Evolutionary conservation across 495 filamentous ascomycete species (phyloP), one percentile per base, ranked within the genome.

Genomic region (Bryoglossum gracile): DNA sequence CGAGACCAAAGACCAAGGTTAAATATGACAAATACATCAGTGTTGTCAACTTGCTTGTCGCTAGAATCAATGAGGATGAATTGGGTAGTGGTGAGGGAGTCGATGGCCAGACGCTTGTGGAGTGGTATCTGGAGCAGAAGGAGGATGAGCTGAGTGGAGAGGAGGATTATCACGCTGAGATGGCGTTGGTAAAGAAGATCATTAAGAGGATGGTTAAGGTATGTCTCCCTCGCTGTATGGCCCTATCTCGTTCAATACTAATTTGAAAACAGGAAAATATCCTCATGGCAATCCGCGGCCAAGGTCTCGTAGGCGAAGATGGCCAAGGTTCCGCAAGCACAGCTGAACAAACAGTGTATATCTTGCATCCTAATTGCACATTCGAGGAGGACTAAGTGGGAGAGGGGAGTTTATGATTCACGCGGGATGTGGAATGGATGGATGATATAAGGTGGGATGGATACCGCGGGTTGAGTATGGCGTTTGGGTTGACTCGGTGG

Each of bases 131-230:
- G 45, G 94, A 97, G 69, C 84, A 94, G 67, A 86, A 86, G 58
- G 92, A 97, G 62, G 75, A 80, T 21, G 86, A 95, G 67, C 65
- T 99, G 44, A 71, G 82, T 32, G 81, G 68, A 13, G 78, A 91
- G 63, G 88, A 94, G 47, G 90, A 92, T 45, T 67, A 94, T 48
- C 70, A 86, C 58, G 68, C 65, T 11, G 92, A 99, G 74, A 77
- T 80, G 59, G 74, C 71, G 14, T 61, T 97, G 46, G 82, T 81
- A n/a, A 75, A 69, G 60, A 95, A 95, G 75, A 91, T 97, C 54
- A 62, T 97, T 50, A 95, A 84, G 79, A 81, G 89, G 63, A 94
- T 96, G 84, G 84, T 95, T 55, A 96, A 91, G 87, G 89, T 94
- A 69, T 58, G 78, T 76, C 44, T n/a, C n/a, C n/a, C n/a, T n/a